Evolutionary conservation across 1,284 basidiomycete species (phyloP), one percentile per base, ranked within the genome.

Genomic region (Pseudozyma tsukubaensis): DNA sequence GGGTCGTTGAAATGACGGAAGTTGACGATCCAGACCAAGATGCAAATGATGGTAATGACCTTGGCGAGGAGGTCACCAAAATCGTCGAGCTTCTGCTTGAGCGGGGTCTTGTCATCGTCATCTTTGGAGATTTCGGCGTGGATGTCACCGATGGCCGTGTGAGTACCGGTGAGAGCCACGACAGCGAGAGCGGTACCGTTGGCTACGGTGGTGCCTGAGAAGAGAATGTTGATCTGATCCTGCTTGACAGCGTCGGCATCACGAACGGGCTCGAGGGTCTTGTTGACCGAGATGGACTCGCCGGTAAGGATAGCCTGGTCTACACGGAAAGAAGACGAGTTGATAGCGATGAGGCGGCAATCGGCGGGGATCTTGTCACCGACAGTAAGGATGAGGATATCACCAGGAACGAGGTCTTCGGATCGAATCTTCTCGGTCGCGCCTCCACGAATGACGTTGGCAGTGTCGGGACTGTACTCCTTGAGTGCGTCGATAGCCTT

Each of bases 271-370:
- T 68, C 69, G n/a, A 73, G 50, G 24, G 60, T 32, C 67, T 84
- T 84, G 77, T 82, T 80, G 47, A 84, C 83, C 24, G 76, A 75
- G 51, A 77, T 59, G 1, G 80, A 82, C 57, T 84, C 83, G 36
- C 83, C 83, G 18, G 83, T 84, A 29, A 84, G 68, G 53, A 83
- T 83, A 44, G 83, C 81, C 65, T 84, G 83, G 69, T 84, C 83
- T 19, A 82, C 72, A 45, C 78, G 77, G 72, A 83, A 74, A n/a
- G 64, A 66, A 39, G 71, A 73, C 16, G 78, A 81, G 57, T 76
- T 77, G 69, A 84, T 72, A 57, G 80, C 64, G 34, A 84, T 68
- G 14, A 84, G 58, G 35, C 82, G 79, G 54, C 78, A 79, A 58
- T 84, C 83, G 40, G 82, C 83, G 14, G 83, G 82, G 34, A 84